These are phyloP conservation scores for Drechslerella coelobrocha DNA, from an alignment of 2,329 filamentous ascomycete genomes.

Conservation along the genomic window DNA sequence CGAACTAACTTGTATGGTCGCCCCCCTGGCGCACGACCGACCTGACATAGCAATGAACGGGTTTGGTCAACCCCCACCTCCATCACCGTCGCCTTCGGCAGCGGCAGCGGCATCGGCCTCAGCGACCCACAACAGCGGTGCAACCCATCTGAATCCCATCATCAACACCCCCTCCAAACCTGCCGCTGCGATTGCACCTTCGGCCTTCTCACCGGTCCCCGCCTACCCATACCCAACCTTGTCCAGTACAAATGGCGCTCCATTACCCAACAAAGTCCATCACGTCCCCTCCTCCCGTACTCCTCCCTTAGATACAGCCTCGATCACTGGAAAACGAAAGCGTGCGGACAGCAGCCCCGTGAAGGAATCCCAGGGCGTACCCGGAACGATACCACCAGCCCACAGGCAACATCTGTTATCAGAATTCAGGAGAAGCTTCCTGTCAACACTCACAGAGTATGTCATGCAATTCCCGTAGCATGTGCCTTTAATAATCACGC, in stretches of 20 bases:
- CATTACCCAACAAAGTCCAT: background rate
- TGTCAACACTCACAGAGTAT: conserved; percentile 28
- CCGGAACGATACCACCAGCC: conserved; percentile 13
- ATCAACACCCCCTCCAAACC: conserved; percentile 9
- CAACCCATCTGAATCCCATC: background rate
- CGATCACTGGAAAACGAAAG: conserved; percentile 47
- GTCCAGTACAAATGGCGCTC: conserved; percentile 19
- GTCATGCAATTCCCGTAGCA: background rate
- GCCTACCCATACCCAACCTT: conserved; percentile 7
- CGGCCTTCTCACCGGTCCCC: conserved; percentile 11
- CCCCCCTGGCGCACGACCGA: conserved; percentile 20
- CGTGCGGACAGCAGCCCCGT: conserved; percentile 46
- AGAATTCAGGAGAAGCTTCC: conserved; percentile 19
- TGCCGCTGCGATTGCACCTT: conserved; percentile 15
- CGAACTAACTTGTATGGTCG: conserved; percentile 6
- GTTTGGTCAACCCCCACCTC: conserved; percentile 22
- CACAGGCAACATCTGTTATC: conserved; percentile 35
- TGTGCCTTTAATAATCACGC: background rate
- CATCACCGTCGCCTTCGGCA: conserved; percentile 12
- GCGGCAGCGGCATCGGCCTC: conserved; percentile 9
- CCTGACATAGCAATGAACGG: conserved; percentile 40
- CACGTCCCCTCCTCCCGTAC: conserved; percentile 16
- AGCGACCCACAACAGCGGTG: conserved; percentile 5
- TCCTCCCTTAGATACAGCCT: conserved; percentile 32
- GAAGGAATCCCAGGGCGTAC: conserved; percentile 26